Conservation (phyloP, 345 rosid species). For the Euphorbia pulcherrima region DNA sequence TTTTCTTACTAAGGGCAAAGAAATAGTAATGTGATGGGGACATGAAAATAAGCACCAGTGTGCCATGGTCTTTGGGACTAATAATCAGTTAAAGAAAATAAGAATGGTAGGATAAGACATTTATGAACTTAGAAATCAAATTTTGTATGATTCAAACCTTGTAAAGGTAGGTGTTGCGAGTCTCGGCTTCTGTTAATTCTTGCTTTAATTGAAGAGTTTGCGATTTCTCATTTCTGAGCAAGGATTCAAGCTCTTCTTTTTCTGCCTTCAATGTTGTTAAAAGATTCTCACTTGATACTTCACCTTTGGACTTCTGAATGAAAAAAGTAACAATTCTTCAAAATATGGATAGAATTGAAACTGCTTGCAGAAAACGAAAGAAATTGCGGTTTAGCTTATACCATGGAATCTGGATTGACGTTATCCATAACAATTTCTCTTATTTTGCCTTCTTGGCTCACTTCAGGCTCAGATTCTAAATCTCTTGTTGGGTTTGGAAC, state of each 20-base stretch:
- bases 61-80: background rate
- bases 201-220: conserved; percentile 67
- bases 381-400: conserved; percentile 31
- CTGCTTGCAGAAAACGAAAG: background rate
- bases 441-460: conserved; percentile 73
- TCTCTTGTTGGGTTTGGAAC: conserved; percentile 70
- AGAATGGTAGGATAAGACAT: background rate
- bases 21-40: background rate
- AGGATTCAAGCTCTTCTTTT: conserved; percentile 75
- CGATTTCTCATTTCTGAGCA: conserved; percentile 65
- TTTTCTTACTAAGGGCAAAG: background rate
- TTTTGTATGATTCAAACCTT: conserved; percentile 46
- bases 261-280: conserved; percentile 61
- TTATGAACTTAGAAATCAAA: background rate
- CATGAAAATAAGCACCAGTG: background rate
- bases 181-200: conserved; percentile 70
- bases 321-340: too few relatives aligned
- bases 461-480: conserved; percentile 73
- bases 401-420: conserved; percentile 50
- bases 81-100: background rate
- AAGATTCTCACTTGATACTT: conserved; percentile 42
- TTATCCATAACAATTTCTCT: conserved; percentile 86
- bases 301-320: conserved; percentile 49
- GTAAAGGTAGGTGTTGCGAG: conserved; percentile 64
- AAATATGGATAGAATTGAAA: background rate